Evolutionary conservation across 2,329 filamentous ascomycete species (phyloP), one percentile per base, ranked within the genome.

Genomic region (Cladophialophora carrionii): DNA sequence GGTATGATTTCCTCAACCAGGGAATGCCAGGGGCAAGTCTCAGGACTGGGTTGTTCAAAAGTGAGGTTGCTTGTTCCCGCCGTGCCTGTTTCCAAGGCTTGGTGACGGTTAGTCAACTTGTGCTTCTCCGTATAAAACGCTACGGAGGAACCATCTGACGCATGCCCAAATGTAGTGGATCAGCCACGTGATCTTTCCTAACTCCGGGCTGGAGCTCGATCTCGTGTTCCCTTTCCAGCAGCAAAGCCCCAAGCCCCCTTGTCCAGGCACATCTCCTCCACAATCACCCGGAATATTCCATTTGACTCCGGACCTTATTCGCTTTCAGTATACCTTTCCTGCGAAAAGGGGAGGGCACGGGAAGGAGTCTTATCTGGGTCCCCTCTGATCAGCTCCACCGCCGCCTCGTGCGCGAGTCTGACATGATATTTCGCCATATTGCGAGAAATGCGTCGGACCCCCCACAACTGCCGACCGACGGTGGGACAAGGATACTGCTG

Each of bases 391-490:
- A 29, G n/a, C 31, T 34, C 34, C 20, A 24, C 22, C 57, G 53
- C 57, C 57, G 41, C 57, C 46, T 60, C 32, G 57, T 22, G 53
- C 46, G 57, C 46, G 46, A 53, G 48, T 52, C 57, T 60, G 57
- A 60, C 57, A 52, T 32, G 57, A 60, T 34, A 60, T 52, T 41
- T 51, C 57, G 46, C 57, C 26, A 22, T 58, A n/a, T 10, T 48
- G 46, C 22, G 12, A 6, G 24, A 49, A 49, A 17, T 49, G 29
- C 17, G 17, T 43, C 46, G 24, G 26, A 37, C 20, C 26, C n/a
- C 52, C 26, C 43, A 24, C 57, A 60, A 60, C 48, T 60, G 57
- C 57, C 57, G 57, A 53, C 37, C 57, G 57, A 52, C 43, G 17
- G 56, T 34, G 56, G 41, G 43, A 58, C 41, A 43, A 14, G 1